Evolutionary conservation across 306 rosid genomes (phyloP).

Genomic region (Quercus parvula): DNA sequence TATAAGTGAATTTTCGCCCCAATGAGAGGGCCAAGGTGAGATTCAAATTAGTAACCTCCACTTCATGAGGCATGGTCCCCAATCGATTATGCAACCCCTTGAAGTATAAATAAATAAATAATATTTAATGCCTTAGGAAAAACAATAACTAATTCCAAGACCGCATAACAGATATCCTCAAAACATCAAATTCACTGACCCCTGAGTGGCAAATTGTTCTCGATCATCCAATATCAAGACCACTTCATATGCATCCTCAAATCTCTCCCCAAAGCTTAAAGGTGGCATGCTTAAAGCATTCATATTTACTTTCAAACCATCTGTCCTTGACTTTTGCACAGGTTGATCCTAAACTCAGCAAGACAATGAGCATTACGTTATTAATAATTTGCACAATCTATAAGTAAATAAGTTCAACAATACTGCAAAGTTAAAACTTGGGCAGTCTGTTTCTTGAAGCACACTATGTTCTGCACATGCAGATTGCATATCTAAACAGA

Average conservation of each 20-base stretch:
- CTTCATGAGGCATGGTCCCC: no score
- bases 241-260: slow-evolving; percentile 81
- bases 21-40: no score
- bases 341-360: slow-evolving; percentile 40
- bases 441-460: background rate
- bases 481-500: background rate
- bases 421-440: background rate
- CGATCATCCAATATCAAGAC: slow-evolving; percentile 84
- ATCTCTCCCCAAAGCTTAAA: slow-evolving; percentile 77
- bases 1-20: no score
- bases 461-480: background rate
- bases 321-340: slow-evolving; percentile 33
- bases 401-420: background rate
- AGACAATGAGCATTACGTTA: slow-evolving; percentile 10
- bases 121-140: background rate
- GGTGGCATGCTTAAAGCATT: slow-evolving; percentile 71
- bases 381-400: background rate
- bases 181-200: slow-evolving; percentile 51
- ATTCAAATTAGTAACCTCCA: no score
- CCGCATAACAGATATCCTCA: background rate
- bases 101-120: background rate
- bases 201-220: slow-evolving; percentile 85
- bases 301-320: slow-evolving; percentile 33
- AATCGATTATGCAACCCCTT: no score
- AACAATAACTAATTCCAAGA: background rate